phyloP scores from a whole-genome alignment of 2,329 filamentous ascomycete species.

The Lasiodiplodia sp. region DNA sequence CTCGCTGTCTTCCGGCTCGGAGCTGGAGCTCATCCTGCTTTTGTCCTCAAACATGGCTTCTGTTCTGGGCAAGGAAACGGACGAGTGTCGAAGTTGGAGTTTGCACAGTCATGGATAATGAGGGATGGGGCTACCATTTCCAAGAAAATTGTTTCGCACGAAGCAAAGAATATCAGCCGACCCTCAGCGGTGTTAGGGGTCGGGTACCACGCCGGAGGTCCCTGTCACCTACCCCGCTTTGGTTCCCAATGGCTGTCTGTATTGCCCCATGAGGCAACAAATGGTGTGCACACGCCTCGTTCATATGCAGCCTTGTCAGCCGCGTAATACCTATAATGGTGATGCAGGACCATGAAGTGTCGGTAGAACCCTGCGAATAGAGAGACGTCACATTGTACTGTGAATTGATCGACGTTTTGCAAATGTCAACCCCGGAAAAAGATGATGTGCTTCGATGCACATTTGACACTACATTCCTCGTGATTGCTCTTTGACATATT shows the following conservation, averaged over 20 bases:
- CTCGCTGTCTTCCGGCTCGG: slow-evolving; percentile 9
- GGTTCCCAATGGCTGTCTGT: neutral
- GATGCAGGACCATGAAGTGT: neutral
- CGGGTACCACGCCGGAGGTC: neutral
- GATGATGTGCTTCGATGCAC: neutral
- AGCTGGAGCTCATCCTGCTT: slow-evolving; percentile 7
- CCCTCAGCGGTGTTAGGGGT: neutral
- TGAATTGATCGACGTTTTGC: neutral
- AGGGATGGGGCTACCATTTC: neutral
- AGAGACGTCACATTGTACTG: neutral
- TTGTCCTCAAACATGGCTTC: slow-evolving; percentile 2
- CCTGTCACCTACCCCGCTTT: slow-evolving; percentile 16
- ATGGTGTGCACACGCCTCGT: neutral
- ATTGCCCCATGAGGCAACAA: neutral
- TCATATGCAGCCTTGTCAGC: neutral
- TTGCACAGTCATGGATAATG: too few species aligned
- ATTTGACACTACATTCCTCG: neutral
- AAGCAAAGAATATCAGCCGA: slow-evolving; percentile 4
- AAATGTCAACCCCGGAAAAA: neutral
- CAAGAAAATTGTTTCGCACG: neutral
- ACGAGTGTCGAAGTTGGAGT: neutral
- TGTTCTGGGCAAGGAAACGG: too few species aligned
- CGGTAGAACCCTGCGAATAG: slow-evolving; percentile 7
- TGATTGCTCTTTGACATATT: neutral
- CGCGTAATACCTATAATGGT: neutral